Base-by-base conservation (phyloP, 2,329 filamentous ascomycete genomes). In the Apiospora phragmitis region DNA sequence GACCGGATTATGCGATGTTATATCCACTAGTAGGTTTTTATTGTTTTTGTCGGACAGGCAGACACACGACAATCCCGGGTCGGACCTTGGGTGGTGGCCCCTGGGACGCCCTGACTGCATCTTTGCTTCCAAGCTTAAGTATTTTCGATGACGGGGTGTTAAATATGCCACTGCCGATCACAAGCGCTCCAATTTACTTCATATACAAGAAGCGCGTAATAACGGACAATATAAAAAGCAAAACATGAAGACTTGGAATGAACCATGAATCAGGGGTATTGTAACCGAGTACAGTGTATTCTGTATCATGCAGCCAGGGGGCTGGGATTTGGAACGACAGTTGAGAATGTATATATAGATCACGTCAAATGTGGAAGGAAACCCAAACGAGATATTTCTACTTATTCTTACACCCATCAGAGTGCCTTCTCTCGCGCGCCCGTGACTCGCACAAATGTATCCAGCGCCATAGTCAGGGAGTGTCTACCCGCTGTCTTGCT, bases 401-500 rank as follows among this genome's bases (percentile, higher is more conserved):
- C 38, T 67, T 29, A 1, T 59, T 43, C 45, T 59, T 35, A 26
- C n/a, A 35, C 45, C 24, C 55, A 24, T 78, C 73, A 86, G 21
- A 87, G 70, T 4, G 75, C 81, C 81, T 86, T 89, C 73, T 90
- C 88, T 51, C 88, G 82, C 35, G 85, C 80, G 0, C 87, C 88
- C 0, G 86, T 84, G 1, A 90, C 87, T 68, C 82, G 81, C 68
- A 88, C 87, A 74, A 90, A 89, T 8, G 84, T 87, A 73, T 89
- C 87, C 75, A 89, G 85, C 4, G 86, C 83, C 87, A 90, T 87
- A 1, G 86, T 88, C 79, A 90, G 83, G 6, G 86, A 84, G 77
- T 90, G 88, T 2, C 96, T 87, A 0, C 96, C 96, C 3, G 92
- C 93, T 4, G 95, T 99, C 84, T 97, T 87, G 81, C 94, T 95